A percentile compares a stretch with the other conserved stretches of the same genome.
phyloP scores from a whole-genome alignment of 306 rosid species.

The Lablab purpureus region DNA sequence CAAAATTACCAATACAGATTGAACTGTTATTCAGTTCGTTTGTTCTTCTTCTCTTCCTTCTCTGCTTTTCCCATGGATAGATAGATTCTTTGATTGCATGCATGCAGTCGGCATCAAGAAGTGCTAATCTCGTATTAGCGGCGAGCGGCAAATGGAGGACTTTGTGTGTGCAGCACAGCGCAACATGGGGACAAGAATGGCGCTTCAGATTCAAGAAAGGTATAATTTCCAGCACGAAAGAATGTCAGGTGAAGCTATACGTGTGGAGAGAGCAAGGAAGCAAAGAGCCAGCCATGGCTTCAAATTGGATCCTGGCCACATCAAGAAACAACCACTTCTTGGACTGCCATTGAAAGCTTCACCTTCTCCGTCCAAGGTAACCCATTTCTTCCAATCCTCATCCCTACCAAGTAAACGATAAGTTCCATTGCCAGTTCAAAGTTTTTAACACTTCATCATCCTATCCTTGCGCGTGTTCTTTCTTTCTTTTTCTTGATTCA shows the following conservation, averaged over 20 bases:
- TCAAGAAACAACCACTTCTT: constrained; percentile 15
- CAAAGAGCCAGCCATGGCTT: constrained; percentile 5
- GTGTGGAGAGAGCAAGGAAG: constrained; percentile 44
- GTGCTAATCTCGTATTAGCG: background rate
- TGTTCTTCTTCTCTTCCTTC: background rate
- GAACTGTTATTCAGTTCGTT: background rate
- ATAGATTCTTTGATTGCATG: background rate
- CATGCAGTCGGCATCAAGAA: background rate
- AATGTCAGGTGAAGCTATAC: constrained; percentile 27
- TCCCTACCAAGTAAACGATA: background rate
- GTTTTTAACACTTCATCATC: constrained; percentile 24
- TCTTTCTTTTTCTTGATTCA: background rate
- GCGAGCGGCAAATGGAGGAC: constrained; percentile 26
- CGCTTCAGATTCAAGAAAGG: constrained; percentile 42
- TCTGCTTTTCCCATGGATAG: background rate
- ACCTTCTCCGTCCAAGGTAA: constrained; percentile 46
- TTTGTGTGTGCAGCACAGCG: constrained; percentile 11
- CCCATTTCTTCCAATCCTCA: background rate
- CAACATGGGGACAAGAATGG: constrained; percentile 33
- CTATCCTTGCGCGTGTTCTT: constrained; percentile 13
- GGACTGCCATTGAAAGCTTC: constrained; percentile 31
- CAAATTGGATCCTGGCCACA: constrained; percentile 12
- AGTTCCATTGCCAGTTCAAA: background rate
- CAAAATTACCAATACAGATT: background rate
- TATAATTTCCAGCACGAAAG: constrained; percentile 10